These are phyloP conservation scores for Schoenoplectus triqueter DNA, from an alignment of 202 grass and related monocot species.

Conservation along the genomic window DNA sequence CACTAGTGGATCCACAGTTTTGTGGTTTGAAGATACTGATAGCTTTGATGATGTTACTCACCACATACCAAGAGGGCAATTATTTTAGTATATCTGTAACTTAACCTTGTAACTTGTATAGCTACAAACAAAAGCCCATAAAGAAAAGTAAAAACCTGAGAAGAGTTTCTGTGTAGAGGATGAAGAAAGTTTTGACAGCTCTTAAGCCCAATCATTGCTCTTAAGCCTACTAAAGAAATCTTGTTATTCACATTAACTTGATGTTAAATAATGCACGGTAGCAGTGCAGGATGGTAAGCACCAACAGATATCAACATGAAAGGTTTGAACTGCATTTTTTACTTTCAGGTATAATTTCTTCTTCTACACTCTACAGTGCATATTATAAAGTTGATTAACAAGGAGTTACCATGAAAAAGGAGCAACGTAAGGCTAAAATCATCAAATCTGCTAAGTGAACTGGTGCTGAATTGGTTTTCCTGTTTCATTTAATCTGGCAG, in stretches of 20 bases:
- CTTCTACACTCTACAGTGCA: neutral
- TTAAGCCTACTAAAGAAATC: slow-evolving; percentile 8
- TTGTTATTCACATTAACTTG: neutral
- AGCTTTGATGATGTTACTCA: neutral
- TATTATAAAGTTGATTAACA: neutral
- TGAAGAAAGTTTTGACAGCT: slow-evolving; percentile 21
- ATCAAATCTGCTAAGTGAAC: neutral
- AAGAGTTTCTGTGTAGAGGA: slow-evolving; percentile 31
- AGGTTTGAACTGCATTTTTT: neutral
- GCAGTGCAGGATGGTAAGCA: neutral
- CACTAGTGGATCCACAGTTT: neutral
- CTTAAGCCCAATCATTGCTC: slow-evolving; percentile 36
- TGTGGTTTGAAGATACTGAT: neutral
- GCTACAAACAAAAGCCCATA: neutral
- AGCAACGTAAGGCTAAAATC: neutral
- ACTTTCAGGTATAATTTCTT: neutral
- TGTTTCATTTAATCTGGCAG: neutral
- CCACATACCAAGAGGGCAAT: neutral
- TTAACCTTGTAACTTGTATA: neutral
- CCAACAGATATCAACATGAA: neutral
- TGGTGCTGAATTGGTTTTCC: neutral
- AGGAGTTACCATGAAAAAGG: neutral
- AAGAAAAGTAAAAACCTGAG: slow-evolving; percentile 25
- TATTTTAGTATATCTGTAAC: neutral
- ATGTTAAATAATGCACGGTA: neutral